Base-by-base conservation (phyloP, 345 rosid species). In the Erodium maritimum region DNA sequence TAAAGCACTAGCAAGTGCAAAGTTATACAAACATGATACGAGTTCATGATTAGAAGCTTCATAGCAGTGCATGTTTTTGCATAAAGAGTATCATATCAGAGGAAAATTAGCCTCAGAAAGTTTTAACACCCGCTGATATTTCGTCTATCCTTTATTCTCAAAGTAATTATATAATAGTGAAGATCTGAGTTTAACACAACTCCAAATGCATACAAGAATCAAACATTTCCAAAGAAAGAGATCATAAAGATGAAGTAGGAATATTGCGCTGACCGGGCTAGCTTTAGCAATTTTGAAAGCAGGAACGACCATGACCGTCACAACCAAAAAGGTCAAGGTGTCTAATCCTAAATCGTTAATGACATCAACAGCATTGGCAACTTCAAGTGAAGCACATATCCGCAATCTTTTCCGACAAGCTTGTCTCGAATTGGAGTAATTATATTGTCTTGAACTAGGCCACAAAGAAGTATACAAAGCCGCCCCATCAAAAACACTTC, bases 321-420 rank as follows among this genome's bases (percentile, higher is more conserved):
- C 98, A 46, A 72, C 85, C 74, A 88, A 82, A 75, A 88, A 91
- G 12, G 96, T 91, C 71, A 91, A 73, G 61, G 98, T 88, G 84
- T 91, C 96, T 70, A 82, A 70, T 56, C 98, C 98, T 67, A 91
- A 79, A 80, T 91, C 98, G 55, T 91, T 91, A 72, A 91, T 82
- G 50, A 88, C 98, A 60, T 91, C 98, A 72, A 84, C 69, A 23
- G 95, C 98, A 72, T 66, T 54, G 25, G 90, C 88, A 59, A 91
- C 90, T 45, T 88, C 98, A 63, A 75, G 62, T 17, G 80, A 58
- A 18, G 86, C 87, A 67, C 66, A 61, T 37, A 67, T 61, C 66
- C 29, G 77, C 19, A 58, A 77, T 73, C 78, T 77, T 71, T 75
- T 66, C 61, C 62, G 12, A 1, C 10, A 80, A 4, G 21, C 60